Percentiles rank a stretch among this genome's conserved stretches.
Conservation (phyloP, 768 basidiomycete species). For the Tubosaeta brunneosetosa region DNA sequence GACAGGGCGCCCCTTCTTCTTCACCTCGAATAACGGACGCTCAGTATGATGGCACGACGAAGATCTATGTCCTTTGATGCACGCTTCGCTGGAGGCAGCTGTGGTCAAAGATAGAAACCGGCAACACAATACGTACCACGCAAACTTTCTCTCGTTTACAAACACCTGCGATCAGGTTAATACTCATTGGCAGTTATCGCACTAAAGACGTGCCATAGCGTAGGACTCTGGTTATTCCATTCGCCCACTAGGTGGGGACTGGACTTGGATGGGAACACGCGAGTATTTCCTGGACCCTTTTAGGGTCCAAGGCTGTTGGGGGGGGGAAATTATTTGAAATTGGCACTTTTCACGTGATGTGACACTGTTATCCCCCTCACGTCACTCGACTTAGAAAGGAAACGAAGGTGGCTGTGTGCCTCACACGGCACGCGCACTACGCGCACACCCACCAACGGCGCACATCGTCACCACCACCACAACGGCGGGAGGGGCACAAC, state of each 20-base stretch:
- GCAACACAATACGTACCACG: conserved; percentile 50
- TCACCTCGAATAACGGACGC: conserved; percentile 87
- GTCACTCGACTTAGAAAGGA: no score
- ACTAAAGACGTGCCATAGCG: conserved; percentile 19
- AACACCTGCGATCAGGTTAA: conserved; percentile 46
- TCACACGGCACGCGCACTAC: no score
- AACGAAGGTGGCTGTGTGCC: no score
- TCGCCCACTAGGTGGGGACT: not conserved
- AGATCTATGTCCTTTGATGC: conserved; percentile 93
- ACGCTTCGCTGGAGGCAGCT: conserved; percentile 61
- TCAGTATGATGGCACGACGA: conserved; percentile 84
- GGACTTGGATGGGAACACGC: not conserved
- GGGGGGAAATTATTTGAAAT: no score
- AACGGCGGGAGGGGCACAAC: no score
- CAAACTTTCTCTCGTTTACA: conserved; percentile 68
- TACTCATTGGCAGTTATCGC: not conserved
- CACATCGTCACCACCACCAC: no score
- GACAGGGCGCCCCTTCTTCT: conserved; percentile 89
- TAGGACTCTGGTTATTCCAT: conserved; percentile 10
- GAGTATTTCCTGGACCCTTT: no score
- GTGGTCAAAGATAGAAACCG: conserved; percentile 10
- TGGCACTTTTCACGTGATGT: no score
- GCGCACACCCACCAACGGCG: no score
- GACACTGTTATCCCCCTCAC: no score
- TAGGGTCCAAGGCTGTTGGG: no score